A percentile compares a stretch with the other conserved stretches of the same genome.
Conservation (phyloP, 75 land plant species). For the Cupressus sempervirens region DNA sequence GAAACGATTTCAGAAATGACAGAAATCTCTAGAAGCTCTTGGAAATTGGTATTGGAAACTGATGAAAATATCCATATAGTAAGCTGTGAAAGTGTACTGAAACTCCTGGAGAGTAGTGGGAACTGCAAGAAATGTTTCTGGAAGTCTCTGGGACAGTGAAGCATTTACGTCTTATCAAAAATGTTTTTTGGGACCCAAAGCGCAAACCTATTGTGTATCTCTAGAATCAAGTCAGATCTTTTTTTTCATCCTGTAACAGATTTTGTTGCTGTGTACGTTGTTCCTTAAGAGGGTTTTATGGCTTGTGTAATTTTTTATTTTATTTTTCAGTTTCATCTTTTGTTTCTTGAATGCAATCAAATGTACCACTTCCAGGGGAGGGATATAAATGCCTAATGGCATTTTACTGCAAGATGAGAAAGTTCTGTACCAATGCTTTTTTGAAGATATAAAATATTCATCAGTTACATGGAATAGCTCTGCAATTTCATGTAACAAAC, state of each 20-base stretch:
- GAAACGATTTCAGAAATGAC: not conserved
- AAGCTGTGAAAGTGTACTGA: not conserved
- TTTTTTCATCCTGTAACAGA: not conserved
- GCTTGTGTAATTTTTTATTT: not conserved
- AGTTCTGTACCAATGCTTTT: not conserved
- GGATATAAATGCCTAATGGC: not conserved
- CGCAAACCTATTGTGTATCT: not conserved
- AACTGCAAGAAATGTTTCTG: not conserved
- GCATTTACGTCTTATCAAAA: not conserved
- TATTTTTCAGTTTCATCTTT: not conserved
- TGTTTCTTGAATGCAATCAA: not conserved
- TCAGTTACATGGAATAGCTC: not conserved
- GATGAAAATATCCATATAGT: not conserved
- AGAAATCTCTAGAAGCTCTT: not conserved
- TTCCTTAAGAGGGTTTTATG: not conserved
- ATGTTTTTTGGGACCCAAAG: not conserved
- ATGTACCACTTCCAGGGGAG: not conserved
- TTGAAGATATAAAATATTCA: not conserved
- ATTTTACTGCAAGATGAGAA: not conserved
- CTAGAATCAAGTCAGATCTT: not conserved
- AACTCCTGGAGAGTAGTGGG: not conserved
- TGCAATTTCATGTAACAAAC: not conserved
- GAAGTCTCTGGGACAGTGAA: not conserved
- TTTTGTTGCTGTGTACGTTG: not conserved
- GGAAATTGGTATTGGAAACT: too few relatives aligned